phyloP scores from a whole-genome alignment of 371 early-diverging fungal species.

The Lichtheimia ornata region DNA sequence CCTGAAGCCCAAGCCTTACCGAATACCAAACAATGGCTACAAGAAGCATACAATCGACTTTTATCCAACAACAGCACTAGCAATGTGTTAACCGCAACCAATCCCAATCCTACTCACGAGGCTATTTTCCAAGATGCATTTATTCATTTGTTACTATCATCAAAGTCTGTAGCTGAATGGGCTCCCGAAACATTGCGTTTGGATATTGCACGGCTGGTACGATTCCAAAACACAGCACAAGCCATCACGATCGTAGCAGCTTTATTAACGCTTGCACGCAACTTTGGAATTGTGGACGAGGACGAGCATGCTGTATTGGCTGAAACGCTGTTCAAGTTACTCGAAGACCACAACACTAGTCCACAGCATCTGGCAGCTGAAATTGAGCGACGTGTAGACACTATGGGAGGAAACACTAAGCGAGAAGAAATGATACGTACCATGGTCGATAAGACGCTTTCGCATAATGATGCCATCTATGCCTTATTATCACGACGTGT shows the following conservation, averaged over 20 bases:
- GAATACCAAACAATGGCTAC: constrained; percentile 61
- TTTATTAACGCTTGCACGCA: constrained; percentile 69
- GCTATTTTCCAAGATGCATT: no score
- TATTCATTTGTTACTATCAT: no score
- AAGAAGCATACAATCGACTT: constrained; percentile 28
- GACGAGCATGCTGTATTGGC: constrained; percentile 32
- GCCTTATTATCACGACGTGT: constrained; percentile 65
- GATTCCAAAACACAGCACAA: constrained; percentile 68
- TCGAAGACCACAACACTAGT: constrained; percentile 47
- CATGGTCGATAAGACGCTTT: constrained; percentile 76
- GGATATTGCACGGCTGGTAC: constrained; percentile 60
- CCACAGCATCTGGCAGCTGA: constrained; percentile 52
- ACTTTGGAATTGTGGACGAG: constrained; percentile 31
- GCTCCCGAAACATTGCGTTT: constrained; percentile 67
- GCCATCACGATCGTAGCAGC: constrained; percentile 65
- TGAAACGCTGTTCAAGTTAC: constrained; percentile 49
- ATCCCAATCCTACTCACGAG: no score
- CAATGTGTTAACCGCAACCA: no score
- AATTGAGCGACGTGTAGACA: constrained; percentile 15
- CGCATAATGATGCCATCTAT: constrained; percentile 68
- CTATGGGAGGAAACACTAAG: not conserved
- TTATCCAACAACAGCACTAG: constrained; percentile 1
- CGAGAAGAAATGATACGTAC: constrained; percentile 29
- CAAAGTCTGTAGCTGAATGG: no score
- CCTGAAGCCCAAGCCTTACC: constrained; percentile 28